phyloP scores from a whole-genome alignment of 164 flowering plant species.

The Saururus chinensis region DNA sequence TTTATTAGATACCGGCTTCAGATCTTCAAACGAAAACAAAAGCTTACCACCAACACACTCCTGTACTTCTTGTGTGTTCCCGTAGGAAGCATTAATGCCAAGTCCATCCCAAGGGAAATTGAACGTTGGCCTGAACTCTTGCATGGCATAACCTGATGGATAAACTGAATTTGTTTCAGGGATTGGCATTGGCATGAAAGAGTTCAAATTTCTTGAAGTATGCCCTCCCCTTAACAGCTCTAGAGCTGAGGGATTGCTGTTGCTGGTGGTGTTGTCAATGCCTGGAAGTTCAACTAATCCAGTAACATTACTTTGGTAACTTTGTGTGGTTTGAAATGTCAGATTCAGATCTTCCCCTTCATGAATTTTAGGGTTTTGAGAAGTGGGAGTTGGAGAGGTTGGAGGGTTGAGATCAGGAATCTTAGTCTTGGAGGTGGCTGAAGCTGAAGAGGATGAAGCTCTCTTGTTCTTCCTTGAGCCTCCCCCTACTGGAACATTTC shows the following conservation, averaged over 20 bases:
- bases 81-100: slow-evolving; percentile 33
- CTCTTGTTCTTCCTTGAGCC: slow-evolving; percentile 87
- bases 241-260: slow-evolving; percentile 24
- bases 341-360: slow-evolving; percentile 57
- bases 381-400: slow-evolving; percentile 10
- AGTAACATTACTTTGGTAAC: background rate
- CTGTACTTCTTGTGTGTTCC: slow-evolving; percentile 31
- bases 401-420: slow-evolving; percentile 36
- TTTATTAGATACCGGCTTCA: slow-evolving; percentile 41
- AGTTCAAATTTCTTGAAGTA: slow-evolving; percentile 37
- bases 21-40: slow-evolving; percentile 65
- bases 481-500: slow-evolving; percentile 94
- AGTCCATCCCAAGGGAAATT: slow-evolving; percentile 56
- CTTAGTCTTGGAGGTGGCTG: slow-evolving; percentile 9
- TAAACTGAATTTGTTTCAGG: slow-evolving; percentile 30
- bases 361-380: slow-evolving; percentile 49
- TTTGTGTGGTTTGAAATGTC: background rate
- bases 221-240: slow-evolving; percentile 39
- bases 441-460: slow-evolving; percentile 28
- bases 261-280: background rate
- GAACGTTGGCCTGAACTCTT: slow-evolving; percentile 46
- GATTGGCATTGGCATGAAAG: slow-evolving; percentile 50
- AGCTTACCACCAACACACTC: slow-evolving; percentile 35
- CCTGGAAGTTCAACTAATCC: background rate
- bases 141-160: slow-evolving; percentile 41